Evolutionary conservation across 2,329 filamentous ascomycete genomes (phyloP).

Genomic region (Xylariales sp.): DNA sequence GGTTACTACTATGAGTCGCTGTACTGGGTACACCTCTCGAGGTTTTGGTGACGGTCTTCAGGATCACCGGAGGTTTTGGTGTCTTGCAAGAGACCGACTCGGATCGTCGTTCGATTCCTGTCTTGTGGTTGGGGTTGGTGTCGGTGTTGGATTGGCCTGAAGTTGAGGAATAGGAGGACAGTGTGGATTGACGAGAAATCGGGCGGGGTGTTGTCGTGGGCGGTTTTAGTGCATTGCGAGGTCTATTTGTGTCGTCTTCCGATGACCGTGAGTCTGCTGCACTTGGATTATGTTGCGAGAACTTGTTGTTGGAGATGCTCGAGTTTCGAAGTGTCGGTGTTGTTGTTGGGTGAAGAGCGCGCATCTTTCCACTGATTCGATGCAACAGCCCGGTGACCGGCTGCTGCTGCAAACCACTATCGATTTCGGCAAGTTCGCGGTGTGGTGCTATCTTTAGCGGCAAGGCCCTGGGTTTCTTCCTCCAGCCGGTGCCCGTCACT

Average conservation of each 20-base stretch:
- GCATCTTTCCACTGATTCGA: too few relatives aligned
- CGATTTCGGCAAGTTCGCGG: too few relatives aligned
- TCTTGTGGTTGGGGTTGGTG: not conserved
- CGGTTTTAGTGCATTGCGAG: slow-evolving; percentile 3
- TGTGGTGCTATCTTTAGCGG: too few relatives aligned
- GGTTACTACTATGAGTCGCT: too few relatives aligned
- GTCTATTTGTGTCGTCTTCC: slow-evolving; percentile 3
- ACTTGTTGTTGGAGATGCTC: not conserved
- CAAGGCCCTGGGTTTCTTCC: too few relatives aligned
- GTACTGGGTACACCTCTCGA: too few relatives aligned
- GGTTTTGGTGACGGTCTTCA: too few relatives aligned
- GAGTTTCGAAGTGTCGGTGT: not conserved
- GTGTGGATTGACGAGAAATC: slow-evolving; percentile 11
- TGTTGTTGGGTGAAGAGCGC: slow-evolving; percentile 4
- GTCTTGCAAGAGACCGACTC: not conserved
- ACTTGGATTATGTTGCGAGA: slow-evolving; percentile 1
- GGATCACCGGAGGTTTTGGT: too few relatives aligned
- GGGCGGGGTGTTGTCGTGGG: slow-evolving; percentile 8
- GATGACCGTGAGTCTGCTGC: too few relatives aligned
- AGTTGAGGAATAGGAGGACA: slow-evolving; percentile 7
- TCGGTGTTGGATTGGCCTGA: not conserved
- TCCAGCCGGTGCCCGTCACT: too few relatives aligned
- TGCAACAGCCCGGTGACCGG: too few relatives aligned
- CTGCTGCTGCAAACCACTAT: too few relatives aligned
- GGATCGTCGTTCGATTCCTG: not conserved